Evolutionary conservation across 805 yeast genomes (phyloP).

Genomic region (Ogataea haglerorum): DNA sequence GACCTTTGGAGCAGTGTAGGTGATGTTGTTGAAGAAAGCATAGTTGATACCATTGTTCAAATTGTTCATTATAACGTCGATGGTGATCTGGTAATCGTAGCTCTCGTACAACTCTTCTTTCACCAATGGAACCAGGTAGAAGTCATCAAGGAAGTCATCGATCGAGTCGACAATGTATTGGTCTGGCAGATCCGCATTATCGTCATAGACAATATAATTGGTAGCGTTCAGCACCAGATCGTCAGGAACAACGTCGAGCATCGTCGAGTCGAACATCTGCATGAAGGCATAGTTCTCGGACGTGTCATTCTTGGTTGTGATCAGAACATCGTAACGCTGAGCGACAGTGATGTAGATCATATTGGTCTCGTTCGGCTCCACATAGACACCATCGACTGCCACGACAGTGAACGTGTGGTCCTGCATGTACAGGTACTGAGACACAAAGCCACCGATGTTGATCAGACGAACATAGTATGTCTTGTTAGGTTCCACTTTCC

Average conservation of each 20-base stretch:
- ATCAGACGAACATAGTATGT: conserved; percentile 79
- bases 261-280: conserved; percentile 73
- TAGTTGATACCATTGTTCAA: conserved; percentile 84
- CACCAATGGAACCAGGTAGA: conserved; percentile 62
- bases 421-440: conserved; percentile 85
- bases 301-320: conserved; percentile 65
- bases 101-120: conserved; percentile 55
- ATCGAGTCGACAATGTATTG: conserved; percentile 46
- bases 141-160: conserved; percentile 68
- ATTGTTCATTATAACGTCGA: conserved; percentile 81
- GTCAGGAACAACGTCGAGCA: conserved; percentile 74
- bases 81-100: conserved; percentile 64
- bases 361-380: conserved; percentile 67
- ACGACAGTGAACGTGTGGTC: conserved; percentile 83
- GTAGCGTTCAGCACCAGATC: conserved; percentile 71
- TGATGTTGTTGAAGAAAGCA: conserved; percentile 91
- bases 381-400: conserved; percentile 89
- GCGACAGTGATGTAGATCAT: conserved; percentile 82
- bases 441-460: conserved; percentile 88
- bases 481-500: conserved; percentile 77
- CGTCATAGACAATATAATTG: conserved; percentile 56
- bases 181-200: conserved; percentile 39
- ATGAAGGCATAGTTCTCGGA: conserved; percentile 73
- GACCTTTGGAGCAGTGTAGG: conserved; percentile 77
- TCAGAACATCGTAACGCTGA: conserved; percentile 81